Evolutionary conservation across 805 yeast species (phyloP).

Genomic region (Saturnispora dispora): DNA sequence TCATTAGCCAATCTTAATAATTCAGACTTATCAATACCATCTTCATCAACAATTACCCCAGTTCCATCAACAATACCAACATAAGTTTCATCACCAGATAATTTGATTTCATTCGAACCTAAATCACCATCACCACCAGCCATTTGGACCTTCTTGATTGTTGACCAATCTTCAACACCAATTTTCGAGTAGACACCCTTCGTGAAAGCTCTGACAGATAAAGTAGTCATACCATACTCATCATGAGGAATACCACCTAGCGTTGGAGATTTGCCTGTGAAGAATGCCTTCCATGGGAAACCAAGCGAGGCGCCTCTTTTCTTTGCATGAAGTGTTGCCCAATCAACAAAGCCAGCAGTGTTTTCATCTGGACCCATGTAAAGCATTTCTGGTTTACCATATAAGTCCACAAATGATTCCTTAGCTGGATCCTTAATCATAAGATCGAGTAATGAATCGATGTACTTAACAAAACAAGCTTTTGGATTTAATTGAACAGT

Average conservation of each 20-base stretch:
- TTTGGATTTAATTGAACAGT: constrained; percentile 70
- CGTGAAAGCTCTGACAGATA: constrained; percentile 88
- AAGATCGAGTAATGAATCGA: constrained; percentile 83
- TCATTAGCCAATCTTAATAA: constrained; percentile 66
- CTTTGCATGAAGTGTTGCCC: constrained; percentile 95
- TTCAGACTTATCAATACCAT: constrained; percentile 77
- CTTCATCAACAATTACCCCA: constrained; percentile 88
- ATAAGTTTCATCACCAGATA: constrained; percentile 75
- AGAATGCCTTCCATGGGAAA: constrained; percentile 81
- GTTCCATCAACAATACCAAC: constrained; percentile 91
- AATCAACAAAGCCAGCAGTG: constrained; percentile 88
- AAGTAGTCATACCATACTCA: constrained; percentile 94
- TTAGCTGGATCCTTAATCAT: constrained; percentile 65
- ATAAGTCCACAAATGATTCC: constrained; percentile 77
- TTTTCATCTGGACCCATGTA: constrained; percentile 99
- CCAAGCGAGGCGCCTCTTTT: constrained; percentile 84
- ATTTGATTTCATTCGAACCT: constrained; percentile 88
- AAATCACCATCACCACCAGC: constrained; percentile 99
- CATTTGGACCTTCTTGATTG: constrained; percentile 78
- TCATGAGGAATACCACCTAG: constrained; percentile 98
- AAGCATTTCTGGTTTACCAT: constrained; percentile 77
- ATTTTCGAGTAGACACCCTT: constrained; percentile 78
- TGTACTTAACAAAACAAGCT: constrained; percentile 84
- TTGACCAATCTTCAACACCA: constrained; percentile 43
- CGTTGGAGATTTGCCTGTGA: constrained; percentile 88